phyloP scores from a whole-genome alignment of 306 rosid species.

The Prunus kanzakura region DNA sequence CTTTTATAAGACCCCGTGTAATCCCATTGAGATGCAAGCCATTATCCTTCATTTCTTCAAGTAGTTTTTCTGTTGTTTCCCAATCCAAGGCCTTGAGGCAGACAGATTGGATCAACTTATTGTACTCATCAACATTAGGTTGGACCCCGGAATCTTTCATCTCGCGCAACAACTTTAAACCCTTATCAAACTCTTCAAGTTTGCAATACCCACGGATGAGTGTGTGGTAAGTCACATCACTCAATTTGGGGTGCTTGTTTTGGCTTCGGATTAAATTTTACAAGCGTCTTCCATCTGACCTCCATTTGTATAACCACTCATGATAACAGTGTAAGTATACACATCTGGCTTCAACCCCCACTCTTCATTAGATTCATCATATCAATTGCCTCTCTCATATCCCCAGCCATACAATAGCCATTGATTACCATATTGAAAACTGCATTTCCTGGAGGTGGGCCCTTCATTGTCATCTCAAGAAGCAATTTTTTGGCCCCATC shows the following conservation, averaged over 20 bases:
- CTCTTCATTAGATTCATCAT: slow-evolving; percentile 58
- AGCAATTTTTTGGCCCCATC: slow-evolving; percentile 55
- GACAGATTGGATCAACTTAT: slow-evolving; percentile 75
- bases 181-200: slow-evolving; percentile 67
- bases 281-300: slow-evolving; percentile 82
- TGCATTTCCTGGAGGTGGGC: slow-evolving; percentile 81
- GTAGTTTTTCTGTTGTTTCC: slow-evolving; percentile 66
- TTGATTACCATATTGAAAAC: slow-evolving; percentile 68
- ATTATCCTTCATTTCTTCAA: slow-evolving; percentile 69
- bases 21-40: slow-evolving; percentile 69
- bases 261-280: slow-evolving; percentile 56
- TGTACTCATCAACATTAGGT: slow-evolving; percentile 61
- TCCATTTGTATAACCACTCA: slow-evolving; percentile 66
- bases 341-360: slow-evolving; percentile 89
- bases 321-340: slow-evolving; percentile 61
- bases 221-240: slow-evolving; percentile 63
- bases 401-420: slow-evolving; percentile 57
- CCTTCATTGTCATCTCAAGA: slow-evolving; percentile 60
- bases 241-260: slow-evolving; percentile 56
- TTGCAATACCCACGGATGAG: slow-evolving; percentile 80
- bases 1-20: slow-evolving; percentile 63
- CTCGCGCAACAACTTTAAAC: slow-evolving; percentile 65
- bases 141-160: slow-evolving; percentile 68
- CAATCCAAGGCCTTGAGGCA: slow-evolving; percentile 83
- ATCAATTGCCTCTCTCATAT: slow-evolving; percentile 56